Conservation (phyloP, 179 eudicot genomes). For the Sideroxylon spinosum region DNA sequence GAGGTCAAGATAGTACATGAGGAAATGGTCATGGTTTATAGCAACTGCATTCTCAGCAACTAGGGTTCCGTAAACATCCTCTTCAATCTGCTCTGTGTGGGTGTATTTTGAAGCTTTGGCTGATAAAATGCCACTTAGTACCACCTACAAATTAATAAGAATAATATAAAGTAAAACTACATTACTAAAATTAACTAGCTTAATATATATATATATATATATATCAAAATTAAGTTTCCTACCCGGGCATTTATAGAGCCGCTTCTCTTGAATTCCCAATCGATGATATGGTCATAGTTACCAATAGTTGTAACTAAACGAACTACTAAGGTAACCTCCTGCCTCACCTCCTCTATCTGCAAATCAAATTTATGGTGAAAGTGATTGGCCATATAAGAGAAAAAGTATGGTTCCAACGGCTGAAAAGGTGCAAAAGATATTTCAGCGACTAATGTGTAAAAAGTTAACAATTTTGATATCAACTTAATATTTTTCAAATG, state of each 20-base stretch:
- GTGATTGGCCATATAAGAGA: too few species aligned
- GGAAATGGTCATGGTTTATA: conserved; percentile 42
- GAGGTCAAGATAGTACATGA: conserved; percentile 43
- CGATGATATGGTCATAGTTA: conserved; percentile 53
- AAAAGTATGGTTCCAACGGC: too few species aligned
- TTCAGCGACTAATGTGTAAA: too few species aligned
- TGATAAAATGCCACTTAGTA: conserved; percentile 38
- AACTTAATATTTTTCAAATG: too few species aligned
- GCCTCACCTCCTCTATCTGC: conserved; percentile 37
- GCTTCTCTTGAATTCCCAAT: conserved; percentile 45
- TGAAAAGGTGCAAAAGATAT: too few species aligned
- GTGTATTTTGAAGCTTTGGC: conserved; percentile 37
- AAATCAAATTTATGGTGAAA: neutral
- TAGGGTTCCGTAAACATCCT: conserved; percentile 43
- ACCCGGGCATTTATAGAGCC: conserved; percentile 44
- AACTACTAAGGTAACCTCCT: conserved; percentile 42
- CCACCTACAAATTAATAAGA: conserved; percentile 23
- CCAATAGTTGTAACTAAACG: conserved; percentile 45
- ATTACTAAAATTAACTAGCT: neutral
- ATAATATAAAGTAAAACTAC: neutral
- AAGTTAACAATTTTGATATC: too few species aligned
- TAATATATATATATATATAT: neutral
- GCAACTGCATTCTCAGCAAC: conserved; percentile 42
- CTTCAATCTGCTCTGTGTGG: conserved; percentile 33
- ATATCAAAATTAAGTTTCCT: neutral